phyloP scores from a whole-genome alignment of 1,284 basidiomycete genomes.

The Melampsora allii-populina region DNA sequence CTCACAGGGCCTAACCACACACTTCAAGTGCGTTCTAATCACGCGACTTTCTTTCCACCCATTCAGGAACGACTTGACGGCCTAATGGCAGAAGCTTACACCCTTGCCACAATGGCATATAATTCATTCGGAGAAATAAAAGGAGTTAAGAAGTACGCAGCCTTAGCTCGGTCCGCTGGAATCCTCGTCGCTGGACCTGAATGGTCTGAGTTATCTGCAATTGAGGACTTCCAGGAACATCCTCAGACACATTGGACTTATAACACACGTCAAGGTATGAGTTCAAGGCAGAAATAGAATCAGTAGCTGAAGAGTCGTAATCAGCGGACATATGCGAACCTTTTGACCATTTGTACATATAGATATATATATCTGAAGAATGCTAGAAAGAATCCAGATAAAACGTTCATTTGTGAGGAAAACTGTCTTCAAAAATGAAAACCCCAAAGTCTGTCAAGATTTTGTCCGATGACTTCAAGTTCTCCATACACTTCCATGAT shows the following conservation, averaged over 20 bases:
- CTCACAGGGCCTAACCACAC: neutral
- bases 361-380: no score
- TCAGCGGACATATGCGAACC: no score
- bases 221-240: neutral
- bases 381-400: no score
- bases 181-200: constrained; percentile 8
- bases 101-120: constrained; percentile 15
- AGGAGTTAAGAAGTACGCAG: neutral
- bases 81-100: constrained; percentile 23
- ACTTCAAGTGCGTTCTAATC: neutral
- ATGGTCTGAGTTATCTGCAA: constrained; percentile 9
- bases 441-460: no score
- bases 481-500: no score
- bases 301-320: no score
- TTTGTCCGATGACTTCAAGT: no score
- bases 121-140: constrained; percentile 21
- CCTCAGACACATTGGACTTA: constrained; percentile 1
- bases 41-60: neutral
- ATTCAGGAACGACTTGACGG: constrained; percentile 20
- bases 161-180: constrained; percentile 6
- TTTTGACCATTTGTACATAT: no score
- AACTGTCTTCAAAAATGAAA: no score
- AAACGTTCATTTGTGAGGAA: no score
- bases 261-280: neutral
- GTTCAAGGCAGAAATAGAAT: no score